phyloP scores from a whole-genome alignment of 352 stramenopile genomes.

The Globisporangium sylvaticum region DNA sequence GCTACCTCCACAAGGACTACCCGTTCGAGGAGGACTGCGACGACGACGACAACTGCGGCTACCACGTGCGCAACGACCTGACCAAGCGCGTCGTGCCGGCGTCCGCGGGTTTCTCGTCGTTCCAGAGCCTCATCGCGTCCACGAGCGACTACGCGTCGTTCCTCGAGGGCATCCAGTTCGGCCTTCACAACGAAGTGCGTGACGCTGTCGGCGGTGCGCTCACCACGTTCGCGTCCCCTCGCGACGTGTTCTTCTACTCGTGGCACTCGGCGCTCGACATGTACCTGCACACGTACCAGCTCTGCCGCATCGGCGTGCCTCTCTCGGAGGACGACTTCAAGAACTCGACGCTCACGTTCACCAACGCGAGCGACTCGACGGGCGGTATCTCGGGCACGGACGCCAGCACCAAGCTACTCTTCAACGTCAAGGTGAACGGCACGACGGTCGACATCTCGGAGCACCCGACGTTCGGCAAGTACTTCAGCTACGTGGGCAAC shows the following conservation, averaged over 20 bases:
- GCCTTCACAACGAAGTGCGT: constrained; percentile 61
- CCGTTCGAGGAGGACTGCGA: constrained; percentile 40
- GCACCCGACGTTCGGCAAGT: constrained; percentile 60
- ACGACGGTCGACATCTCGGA: constrained; percentile 45
- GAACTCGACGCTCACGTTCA: constrained; percentile 41
- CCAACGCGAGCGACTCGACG: constrained; percentile 37
- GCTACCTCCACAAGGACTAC: constrained; percentile 24
- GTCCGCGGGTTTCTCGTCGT: constrained; percentile 43
- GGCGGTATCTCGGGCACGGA: constrained; percentile 40
- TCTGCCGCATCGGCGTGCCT: constrained; percentile 53
- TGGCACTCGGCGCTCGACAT: constrained; percentile 68
- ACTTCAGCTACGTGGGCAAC: constrained; percentile 51
- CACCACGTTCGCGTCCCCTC: constrained; percentile 40
- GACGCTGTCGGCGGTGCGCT: constrained; percentile 52
- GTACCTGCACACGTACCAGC: constrained; percentile 60
- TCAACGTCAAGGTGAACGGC: constrained; percentile 38
- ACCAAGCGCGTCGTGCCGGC: constrained; percentile 31
- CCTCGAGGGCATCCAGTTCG: constrained; percentile 53
- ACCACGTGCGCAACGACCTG: constrained; percentile 43
- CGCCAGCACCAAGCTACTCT: constrained; percentile 31
- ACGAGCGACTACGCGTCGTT: constrained; percentile 58
- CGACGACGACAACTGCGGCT: constrained; percentile 35
- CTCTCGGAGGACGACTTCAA: constrained; percentile 42
- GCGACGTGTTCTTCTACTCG: constrained; percentile 68
- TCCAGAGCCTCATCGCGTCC: constrained; percentile 47